These are phyloP conservation scores for Cryphonectria japonica DNA, from an alignment of 2,329 filamentous ascomycete species.

Conservation along the genomic window DNA sequence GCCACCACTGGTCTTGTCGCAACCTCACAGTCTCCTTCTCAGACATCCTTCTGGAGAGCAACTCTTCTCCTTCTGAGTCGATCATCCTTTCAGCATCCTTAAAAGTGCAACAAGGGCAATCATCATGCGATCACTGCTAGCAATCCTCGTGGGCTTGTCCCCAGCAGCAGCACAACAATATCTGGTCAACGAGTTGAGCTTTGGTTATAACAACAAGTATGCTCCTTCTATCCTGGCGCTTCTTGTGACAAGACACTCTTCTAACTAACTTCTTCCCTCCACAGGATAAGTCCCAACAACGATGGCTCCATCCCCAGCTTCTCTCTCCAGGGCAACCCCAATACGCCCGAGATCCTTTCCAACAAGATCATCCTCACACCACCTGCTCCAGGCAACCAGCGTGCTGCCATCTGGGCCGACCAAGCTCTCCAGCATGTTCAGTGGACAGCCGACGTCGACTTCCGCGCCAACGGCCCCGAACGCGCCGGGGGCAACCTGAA, in stretches of 20 bases:
- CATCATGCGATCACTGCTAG: conserved; percentile 48
- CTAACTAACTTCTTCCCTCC: background rate
- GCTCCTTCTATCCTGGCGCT: conserved; percentile 1
- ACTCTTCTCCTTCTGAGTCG: background rate
- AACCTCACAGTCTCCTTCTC: conserved; percentile 9
- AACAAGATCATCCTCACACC: conserved; percentile 93
- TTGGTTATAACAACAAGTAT: conserved; percentile 71
- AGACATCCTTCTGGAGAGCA: background rate
- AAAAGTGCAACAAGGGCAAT: conserved; percentile 12
- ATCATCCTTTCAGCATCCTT: background rate
- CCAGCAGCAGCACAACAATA: conserved; percentile 62
- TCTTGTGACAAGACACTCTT: background rate
- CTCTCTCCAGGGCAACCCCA: conserved; percentile 57
- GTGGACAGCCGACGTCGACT: conserved; percentile 85
- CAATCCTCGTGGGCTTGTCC: conserved; percentile 51
- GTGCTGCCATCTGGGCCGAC: conserved; percentile 82
- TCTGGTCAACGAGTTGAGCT: conserved; percentile 74
- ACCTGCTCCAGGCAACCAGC: conserved; percentile 80
- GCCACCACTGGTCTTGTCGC: conserved; percentile 9
- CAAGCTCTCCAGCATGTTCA: conserved; percentile 62
- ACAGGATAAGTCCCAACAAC: conserved; percentile 67
- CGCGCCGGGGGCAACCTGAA: conserved; percentile 87
- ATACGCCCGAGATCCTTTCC: conserved; percentile 69
- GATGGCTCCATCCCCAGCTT: conserved; percentile 59
- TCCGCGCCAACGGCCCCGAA: conserved; percentile 85